Conservation (phyloP, 805 yeast genomes). For the Candida peoriensis region DNA sequence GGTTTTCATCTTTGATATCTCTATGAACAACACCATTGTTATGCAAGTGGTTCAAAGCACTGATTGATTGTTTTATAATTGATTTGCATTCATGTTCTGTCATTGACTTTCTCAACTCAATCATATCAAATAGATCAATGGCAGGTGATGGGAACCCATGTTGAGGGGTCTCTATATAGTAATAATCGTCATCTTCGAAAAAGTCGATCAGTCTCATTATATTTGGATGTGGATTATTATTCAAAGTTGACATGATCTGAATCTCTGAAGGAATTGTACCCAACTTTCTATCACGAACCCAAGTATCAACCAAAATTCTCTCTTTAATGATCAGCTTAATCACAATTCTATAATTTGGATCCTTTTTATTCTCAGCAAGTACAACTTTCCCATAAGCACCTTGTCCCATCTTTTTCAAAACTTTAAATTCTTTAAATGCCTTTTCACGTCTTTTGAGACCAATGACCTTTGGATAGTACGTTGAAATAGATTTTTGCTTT, state of each 20-base stretch:
- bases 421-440: slow-evolving; percentile 62
- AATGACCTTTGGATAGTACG: slow-evolving; percentile 36
- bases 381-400: slow-evolving; percentile 97
- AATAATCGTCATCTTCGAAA: slow-evolving; percentile 86
- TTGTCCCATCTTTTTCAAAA: slow-evolving; percentile 80
- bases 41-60: slow-evolving; percentile 80
- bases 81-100: slow-evolving; percentile 71
- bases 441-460: slow-evolving; percentile 71
- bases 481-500: slow-evolving; percentile 31
- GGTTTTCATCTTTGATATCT: slow-evolving; percentile 92
- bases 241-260: slow-evolving; percentile 82
- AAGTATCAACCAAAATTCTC: slow-evolving; percentile 89
- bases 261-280: slow-evolving; percentile 98
- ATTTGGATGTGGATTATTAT: slow-evolving; percentile 77
- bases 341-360: slow-evolving; percentile 61
- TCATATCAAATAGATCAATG: slow-evolving; percentile 86
- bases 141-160: slow-evolving; percentile 84
- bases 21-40: slow-evolving; percentile 85
- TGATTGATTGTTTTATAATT: slow-evolving; percentile 73
- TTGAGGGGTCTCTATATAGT: slow-evolving; percentile 86
- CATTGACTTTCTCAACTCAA: slow-evolving; percentile 81
- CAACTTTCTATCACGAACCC: slow-evolving; percentile 88
- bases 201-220: slow-evolving; percentile 82
- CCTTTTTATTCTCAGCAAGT: slow-evolving; percentile 62
- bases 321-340: slow-evolving; percentile 89